phyloP scores from a whole-genome alignment of 495 filamentous ascomycete species.

The Trichoderma asperelloides region DNA sequence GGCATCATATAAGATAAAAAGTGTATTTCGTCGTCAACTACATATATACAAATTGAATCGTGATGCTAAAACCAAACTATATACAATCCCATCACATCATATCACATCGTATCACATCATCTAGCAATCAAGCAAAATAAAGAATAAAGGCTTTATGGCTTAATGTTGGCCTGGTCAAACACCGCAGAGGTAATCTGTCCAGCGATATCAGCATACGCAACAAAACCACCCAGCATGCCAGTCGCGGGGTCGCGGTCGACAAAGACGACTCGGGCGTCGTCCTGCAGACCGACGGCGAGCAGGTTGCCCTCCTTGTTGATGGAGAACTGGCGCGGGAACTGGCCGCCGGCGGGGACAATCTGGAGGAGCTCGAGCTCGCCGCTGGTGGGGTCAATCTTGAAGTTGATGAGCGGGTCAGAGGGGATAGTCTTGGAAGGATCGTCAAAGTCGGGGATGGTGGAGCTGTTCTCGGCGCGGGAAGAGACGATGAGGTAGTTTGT shows the following conservation, averaged over 20 bases:
- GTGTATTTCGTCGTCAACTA: no score
- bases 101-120: background rate
- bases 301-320: constrained; percentile 54
- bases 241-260: constrained; percentile 47
- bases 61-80: background rate
- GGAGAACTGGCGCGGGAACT: constrained; percentile 54
- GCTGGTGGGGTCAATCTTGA: constrained; percentile 34
- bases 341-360: constrained; percentile 47
- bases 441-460: constrained; percentile 37
- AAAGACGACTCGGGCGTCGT: constrained; percentile 48
- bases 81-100: background rate
- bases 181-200: constrained; percentile 51
- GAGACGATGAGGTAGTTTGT: constrained; percentile 51
- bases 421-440: constrained; percentile 33
- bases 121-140: background rate
- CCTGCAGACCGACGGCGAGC: constrained; percentile 55
- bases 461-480: constrained; percentile 49
- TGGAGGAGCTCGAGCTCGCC: constrained; percentile 44
- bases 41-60: no score
- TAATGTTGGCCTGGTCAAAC: constrained; percentile 42
- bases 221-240: constrained; percentile 45
- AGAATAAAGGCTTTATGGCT: background rate
- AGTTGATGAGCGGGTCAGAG: constrained; percentile 39
- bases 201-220: constrained; percentile 37
- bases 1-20: no score